Evolutionary conservation across 2,329 filamentous ascomycete species (phyloP), one percentile per base, ranked within the genome.

Genomic region (Aspergillus pseudoglaucus): DNA sequence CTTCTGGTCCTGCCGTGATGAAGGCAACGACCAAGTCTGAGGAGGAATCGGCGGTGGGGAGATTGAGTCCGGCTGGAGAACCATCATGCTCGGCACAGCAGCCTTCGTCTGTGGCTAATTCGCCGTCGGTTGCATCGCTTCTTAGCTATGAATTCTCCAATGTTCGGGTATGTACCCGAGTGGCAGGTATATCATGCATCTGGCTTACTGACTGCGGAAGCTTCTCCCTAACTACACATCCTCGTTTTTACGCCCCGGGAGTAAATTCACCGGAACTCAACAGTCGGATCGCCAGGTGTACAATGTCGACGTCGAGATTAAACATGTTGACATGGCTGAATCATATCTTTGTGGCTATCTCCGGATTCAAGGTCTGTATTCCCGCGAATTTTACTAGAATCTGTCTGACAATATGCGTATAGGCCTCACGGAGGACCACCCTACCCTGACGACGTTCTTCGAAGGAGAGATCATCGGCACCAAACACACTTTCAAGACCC

Each of bases 371-470:
- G 91, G 91, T 90, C 51, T 50, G 59, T 67, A 22, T 37, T 44
- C 7, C 14, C 9, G 30, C 47, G 39, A 37, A 41, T 38, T 10
- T 40, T 41, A 20, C 45, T 44, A n/a, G n/a, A 27, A 30, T 51
- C 47, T 42, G 12, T 47, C 45, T 45, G 35, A 41, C 40, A 25
- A 22, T 22, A 8, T 39, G 12, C 47, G 33, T 53, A 9, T 57
- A 96, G 90, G 90, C 45, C 76, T 98, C 14, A 97, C 93, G 0
- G 87, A 94, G 64, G 90, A 96, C 69, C 91, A 97, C 66, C 91
- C 91, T 10, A 96, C 90, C n/a, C 76, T 98, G 44, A 97, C 91
- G 7, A 98, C 93, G 1, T 98, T 94, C 67, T 98, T 98, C 61
- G 91, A 97, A 70, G 90, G 91, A 66, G 93, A 98, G 71, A 95